Evolutionary conservation across 768 basidiomycete species (phyloP), one percentile per base, ranked within the genome.

Genomic region (Boletus rubropictus): DNA sequence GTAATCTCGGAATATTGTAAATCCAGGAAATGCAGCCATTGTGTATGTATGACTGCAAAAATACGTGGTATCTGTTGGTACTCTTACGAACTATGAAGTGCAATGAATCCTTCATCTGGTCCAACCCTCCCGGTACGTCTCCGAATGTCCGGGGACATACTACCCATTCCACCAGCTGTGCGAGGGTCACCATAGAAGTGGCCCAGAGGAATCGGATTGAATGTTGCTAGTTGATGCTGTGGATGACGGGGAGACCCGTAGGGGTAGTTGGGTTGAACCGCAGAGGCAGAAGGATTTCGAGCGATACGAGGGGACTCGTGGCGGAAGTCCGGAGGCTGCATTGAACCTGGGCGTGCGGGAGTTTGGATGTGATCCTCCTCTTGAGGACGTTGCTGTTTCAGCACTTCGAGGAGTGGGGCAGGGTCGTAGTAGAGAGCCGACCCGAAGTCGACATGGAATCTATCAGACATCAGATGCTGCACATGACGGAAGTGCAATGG

Each of bases 341-440:
- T 66, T 48, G 55, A 53, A 48, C 53, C 50, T 6, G 53, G 55
- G 27, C 63, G 58, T 31, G 32, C 45, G 27, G 57, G 54, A 2
- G 50, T 39, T 20, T 55, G 54, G 15, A 54, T 33, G 33, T 53
- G 58, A 34, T 69, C 62, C 22, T 59, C 68, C 24, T 69, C 60
- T 35, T 52, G 53, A 2, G 61, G 56, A 33, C 62, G 59, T 34
- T 66, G 64, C 37, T 53, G 61, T 47, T 75, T 77, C 34, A 78
- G 63, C 22, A 75, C 69, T 51, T 82, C 74, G 12, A 74, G 67
- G 6, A 89, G 75, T 4, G 71, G 72, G 10, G 80, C 77, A 11
- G 87, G 75, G 62, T 90, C 77, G 44, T 84, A 90, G 61, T 86
- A 88, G 15, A 90, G 68, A 17, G 81, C 75, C 4, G 87, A 87